phyloP scores from a whole-genome alignment of 192 early-diverging fungal genomes.

The Gigaspora rosea region DNA sequence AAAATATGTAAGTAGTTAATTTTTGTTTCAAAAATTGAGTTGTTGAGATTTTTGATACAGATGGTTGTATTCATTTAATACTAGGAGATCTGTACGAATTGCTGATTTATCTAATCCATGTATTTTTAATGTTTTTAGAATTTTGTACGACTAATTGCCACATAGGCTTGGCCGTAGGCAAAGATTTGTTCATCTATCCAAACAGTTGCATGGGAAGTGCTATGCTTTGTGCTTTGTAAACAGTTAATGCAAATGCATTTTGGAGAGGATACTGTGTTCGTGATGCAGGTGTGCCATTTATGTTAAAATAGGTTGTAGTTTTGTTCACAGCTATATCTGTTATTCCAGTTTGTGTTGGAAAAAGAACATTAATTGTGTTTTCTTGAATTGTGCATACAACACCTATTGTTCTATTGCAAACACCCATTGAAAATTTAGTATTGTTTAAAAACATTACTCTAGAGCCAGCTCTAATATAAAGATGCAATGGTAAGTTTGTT shows the following conservation, averaged over 20 bases:
- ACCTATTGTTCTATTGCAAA: background rate
- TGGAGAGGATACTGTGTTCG: background rate
- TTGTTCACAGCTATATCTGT: background rate
- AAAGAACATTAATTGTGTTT: background rate
- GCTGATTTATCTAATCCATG: background rate
- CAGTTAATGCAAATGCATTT: background rate
- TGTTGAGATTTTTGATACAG: background rate
- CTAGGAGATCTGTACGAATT: background rate
- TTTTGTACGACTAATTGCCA: background rate
- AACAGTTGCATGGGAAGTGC: background rate
- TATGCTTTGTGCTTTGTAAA: background rate
- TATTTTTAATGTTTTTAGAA: background rate
- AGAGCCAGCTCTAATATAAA: background rate
- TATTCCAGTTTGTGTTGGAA: background rate
- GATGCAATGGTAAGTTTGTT: background rate
- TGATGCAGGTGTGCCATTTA: background rate
- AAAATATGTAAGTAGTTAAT: no score
- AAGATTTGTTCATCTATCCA: background rate
- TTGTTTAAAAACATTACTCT: background rate
- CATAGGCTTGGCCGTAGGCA: conserved; percentile 6
- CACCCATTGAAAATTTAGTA: background rate
- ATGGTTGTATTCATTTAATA: background rate
- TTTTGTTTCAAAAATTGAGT: no score
- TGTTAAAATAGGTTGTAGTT: background rate
- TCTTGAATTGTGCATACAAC: background rate